Evolutionary conservation across 176 grass and related monocot genomes (phyloP).

Genomic region (Rhynchospora pubera): DNA sequence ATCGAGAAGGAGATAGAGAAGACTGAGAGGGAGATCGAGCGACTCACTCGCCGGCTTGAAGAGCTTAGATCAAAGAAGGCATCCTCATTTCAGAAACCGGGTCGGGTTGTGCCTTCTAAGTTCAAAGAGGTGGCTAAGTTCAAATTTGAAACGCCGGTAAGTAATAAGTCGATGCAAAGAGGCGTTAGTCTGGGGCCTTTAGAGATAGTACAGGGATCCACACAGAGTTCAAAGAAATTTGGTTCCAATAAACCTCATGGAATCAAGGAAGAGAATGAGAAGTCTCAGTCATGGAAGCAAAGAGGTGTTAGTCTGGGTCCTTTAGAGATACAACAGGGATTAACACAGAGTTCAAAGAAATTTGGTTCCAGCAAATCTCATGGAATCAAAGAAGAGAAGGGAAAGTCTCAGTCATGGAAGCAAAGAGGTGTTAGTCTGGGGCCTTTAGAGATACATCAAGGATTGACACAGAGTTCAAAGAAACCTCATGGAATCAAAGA

Average conservation of each 20-base stretch:
- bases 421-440: constrained; percentile 56
- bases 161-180: constrained; percentile 35
- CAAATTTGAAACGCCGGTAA: constrained; percentile 20
- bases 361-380: too few species aligned
- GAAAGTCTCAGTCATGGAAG: not conserved
- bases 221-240: constrained; percentile 2
- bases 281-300: too few species aligned
- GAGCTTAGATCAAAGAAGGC: constrained; percentile 27
- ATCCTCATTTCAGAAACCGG: constrained; percentile 7
- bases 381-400: not conserved
- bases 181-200: constrained; percentile 61
- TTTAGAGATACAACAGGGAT: constrained; percentile 53
- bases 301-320: constrained; percentile 50
- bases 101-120: constrained; percentile 31
- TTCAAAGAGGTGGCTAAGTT: constrained; percentile 33
- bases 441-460: constrained; percentile 60
- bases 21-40: constrained; percentile 36
- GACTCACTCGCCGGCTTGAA: constrained; percentile 20
- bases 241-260: constrained; percentile 17
- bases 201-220: constrained; percentile 51
- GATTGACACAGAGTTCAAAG: constrained; percentile 12
- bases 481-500: constrained; percentile 33
- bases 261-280: constrained; percentile 26
- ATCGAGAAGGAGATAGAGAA: constrained; percentile 31
- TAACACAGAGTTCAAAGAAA: constrained; percentile 16